These are phyloP conservation scores for Gentiana dahurica DNA, from an alignment of 257 asterid species.

Conservation along the genomic window DNA sequence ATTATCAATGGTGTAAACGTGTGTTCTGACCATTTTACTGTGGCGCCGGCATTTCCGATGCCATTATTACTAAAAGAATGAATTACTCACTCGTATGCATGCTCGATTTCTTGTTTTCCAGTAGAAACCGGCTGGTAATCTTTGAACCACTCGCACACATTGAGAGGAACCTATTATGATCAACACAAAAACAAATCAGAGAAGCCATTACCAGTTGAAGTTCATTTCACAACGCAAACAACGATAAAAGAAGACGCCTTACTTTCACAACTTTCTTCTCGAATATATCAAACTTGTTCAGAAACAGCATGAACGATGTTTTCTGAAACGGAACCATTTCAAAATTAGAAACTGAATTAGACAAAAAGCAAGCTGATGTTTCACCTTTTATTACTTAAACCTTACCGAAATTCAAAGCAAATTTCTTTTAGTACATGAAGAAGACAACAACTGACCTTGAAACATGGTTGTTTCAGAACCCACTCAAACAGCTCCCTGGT, in stretches of 20 bases:
- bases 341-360: background rate
- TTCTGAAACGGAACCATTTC: slow-evolving; percentile 35
- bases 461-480: slow-evolving; percentile 96
- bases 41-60: no score
- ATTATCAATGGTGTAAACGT: no score
- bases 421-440: slow-evolving; percentile 11
- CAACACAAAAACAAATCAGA: slow-evolving; percentile 8
- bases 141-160: slow-evolving; percentile 82
- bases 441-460: slow-evolving; percentile 46
- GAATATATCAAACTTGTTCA: slow-evolving; percentile 92
- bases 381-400: background rate
- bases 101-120: slow-evolving; percentile 94
- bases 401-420: background rate
- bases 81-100: slow-evolving; percentile 85
- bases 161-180: slow-evolving; percentile 67
- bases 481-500: slow-evolving; percentile 96
- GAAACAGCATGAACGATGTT: slow-evolving; percentile 96
- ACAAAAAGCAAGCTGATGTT: no score
- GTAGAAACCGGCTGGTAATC: slow-evolving; percentile 92
- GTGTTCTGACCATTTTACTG: no score
- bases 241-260: slow-evolving; percentile 24
- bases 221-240: slow-evolving; percentile 2
- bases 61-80: slow-evolving; percentile 8
- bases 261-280: slow-evolving; percentile 92
- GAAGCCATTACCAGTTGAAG: slow-evolving; percentile 18